A percentile compares a stretch with the other conserved stretches of the same genome.
phyloP scores from a whole-genome alignment of 2,329 filamentous ascomycete species.

The Claviceps purpurea region DNA sequence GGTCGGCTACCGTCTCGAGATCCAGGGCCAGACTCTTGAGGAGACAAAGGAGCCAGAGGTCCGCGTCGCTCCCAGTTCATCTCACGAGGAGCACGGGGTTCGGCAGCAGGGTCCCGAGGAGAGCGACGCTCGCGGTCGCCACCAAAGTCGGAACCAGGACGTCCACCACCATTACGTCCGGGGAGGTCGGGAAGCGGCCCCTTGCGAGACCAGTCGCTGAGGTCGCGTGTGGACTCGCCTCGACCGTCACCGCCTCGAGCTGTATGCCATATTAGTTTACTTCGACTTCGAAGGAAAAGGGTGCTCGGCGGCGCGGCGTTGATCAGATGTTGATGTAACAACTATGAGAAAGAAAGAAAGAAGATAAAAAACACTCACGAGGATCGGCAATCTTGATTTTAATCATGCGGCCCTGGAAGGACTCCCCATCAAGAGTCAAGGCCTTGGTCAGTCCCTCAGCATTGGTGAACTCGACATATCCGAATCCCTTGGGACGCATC shows the following conservation, averaged over 20 bases:
- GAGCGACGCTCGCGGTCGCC: conserved; percentile 40
- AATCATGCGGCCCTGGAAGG: conserved; percentile 79
- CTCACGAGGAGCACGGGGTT: conserved; percentile 54
- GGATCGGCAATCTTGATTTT: conserved; percentile 94
- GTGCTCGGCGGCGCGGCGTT: no score
- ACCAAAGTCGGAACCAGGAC: conserved; percentile 37
- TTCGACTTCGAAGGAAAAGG: no score
- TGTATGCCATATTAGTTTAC: conserved; percentile 22
- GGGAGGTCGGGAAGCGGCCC: conserved; percentile 72
- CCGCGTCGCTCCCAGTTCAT: conserved; percentile 92
- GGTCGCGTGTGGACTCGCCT: conserved; percentile 57
- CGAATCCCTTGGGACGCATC: conserved; percentile 91
- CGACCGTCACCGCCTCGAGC: conserved; percentile 64
- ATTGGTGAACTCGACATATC: conserved; percentile 86
- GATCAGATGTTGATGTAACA: not conserved
- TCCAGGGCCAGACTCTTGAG: conserved; percentile 32
- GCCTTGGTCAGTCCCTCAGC: conserved; percentile 87
- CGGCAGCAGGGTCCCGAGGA: conserved; percentile 46
- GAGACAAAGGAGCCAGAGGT: conserved; percentile 61
- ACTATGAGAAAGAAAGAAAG: not conserved
- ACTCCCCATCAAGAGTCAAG: conserved; percentile 65
- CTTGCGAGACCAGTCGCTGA: conserved; percentile 86
- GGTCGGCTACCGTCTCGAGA: conserved; percentile 43
- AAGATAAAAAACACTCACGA: conserved; percentile 46
- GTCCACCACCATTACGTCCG: conserved; percentile 26